phyloP scores from a whole-genome alignment of 116 monocot species.

The Dioscorea cayenensis region DNA sequence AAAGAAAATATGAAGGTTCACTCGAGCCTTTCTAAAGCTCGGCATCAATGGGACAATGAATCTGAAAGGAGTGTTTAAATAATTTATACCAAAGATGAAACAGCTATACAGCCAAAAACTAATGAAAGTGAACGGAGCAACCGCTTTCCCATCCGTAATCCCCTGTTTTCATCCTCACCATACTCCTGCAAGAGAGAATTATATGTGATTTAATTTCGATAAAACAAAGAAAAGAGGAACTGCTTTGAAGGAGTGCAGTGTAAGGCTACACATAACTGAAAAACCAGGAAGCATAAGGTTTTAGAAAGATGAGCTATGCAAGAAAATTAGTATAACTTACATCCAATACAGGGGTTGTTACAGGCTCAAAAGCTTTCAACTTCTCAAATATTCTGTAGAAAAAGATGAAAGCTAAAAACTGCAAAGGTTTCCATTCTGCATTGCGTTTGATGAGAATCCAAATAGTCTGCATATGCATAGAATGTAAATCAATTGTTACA shows the following conservation, averaged over 20 bases:
- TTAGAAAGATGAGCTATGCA: neutral
- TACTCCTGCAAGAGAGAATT: slow-evolving; percentile 48
- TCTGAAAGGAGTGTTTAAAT: neutral
- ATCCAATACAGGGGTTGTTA: slow-evolving; percentile 41
- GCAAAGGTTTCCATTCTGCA: slow-evolving; percentile 89
- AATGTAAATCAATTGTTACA: neutral
- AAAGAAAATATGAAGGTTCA: neutral
- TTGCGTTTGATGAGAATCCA: slow-evolving; percentile 62
- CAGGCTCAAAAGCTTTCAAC: slow-evolving; percentile 74
- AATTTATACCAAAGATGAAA: slow-evolving; percentile 60
- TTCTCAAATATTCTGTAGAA: slow-evolving; percentile 96
- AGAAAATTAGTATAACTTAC: slow-evolving; percentile 32
- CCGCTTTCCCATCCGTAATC: slow-evolving; percentile 86
- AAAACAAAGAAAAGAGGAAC: neutral
- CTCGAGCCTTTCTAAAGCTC: neutral
- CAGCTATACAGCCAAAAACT: slow-evolving; percentile 72
- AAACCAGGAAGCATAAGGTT: neutral
- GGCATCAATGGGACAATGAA: too few species aligned
- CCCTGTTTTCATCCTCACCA: slow-evolving; percentile 86
- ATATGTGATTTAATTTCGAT: neutral
- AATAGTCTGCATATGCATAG: slow-evolving; percentile 32
- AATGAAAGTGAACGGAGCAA: slow-evolving; percentile 68
- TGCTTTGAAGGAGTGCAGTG: neutral
- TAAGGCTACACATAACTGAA: neutral
- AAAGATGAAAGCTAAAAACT: slow-evolving; percentile 76